These are phyloP conservation scores for Elongisporangium prolatum DNA, from an alignment of 352 stramenopile species.

Conservation along the genomic window DNA sequence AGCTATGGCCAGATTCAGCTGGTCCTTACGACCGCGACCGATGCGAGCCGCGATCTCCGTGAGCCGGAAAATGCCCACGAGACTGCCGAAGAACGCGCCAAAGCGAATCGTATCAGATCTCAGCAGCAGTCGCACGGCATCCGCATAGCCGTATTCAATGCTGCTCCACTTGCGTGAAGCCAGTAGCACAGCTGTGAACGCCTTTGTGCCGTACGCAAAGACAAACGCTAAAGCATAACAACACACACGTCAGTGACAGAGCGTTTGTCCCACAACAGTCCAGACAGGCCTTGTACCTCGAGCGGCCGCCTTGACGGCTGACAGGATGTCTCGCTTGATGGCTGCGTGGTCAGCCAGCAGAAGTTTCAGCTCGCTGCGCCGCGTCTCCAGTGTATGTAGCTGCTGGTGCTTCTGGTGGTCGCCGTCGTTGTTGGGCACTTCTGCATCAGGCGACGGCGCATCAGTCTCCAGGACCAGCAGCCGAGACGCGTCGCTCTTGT, in stretches of 20 bases:
- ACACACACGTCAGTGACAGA: not conserved
- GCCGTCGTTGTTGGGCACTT: slow-evolving; percentile 4
- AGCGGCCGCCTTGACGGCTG: slow-evolving; percentile 37
- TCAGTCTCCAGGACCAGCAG: not conserved
- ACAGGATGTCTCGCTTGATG: slow-evolving; percentile 43
- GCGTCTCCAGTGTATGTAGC: slow-evolving; percentile 7
- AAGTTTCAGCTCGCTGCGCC: slow-evolving; percentile 29
- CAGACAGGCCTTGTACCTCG: slow-evolving; percentile 10
- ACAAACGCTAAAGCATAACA: slow-evolving; percentile 37
- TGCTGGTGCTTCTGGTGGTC: slow-evolving; percentile 12
- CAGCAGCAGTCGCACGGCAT: slow-evolving; percentile 64
- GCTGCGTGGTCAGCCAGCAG: slow-evolving; percentile 21
- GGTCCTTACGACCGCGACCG: slow-evolving; percentile 39
- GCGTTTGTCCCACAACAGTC: not conserved
- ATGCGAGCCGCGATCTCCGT: slow-evolving; percentile 51
- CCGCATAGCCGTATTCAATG: slow-evolving; percentile 71
- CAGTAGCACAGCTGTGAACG: slow-evolving; percentile 73
- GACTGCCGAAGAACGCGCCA: slow-evolving; percentile 64
- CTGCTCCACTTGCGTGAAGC: slow-evolving; percentile 75
- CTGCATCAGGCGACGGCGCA: too few species aligned
- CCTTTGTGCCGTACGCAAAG: slow-evolving; percentile 77
- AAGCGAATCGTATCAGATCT: slow-evolving; percentile 72
- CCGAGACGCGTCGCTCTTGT: not conserved
- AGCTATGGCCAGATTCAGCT: slow-evolving; percentile 62
- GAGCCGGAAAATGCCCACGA: slow-evolving; percentile 69